Conservation (phyloP, 495 filamentous ascomycete species). For the Aspergillus wentii region DNA sequence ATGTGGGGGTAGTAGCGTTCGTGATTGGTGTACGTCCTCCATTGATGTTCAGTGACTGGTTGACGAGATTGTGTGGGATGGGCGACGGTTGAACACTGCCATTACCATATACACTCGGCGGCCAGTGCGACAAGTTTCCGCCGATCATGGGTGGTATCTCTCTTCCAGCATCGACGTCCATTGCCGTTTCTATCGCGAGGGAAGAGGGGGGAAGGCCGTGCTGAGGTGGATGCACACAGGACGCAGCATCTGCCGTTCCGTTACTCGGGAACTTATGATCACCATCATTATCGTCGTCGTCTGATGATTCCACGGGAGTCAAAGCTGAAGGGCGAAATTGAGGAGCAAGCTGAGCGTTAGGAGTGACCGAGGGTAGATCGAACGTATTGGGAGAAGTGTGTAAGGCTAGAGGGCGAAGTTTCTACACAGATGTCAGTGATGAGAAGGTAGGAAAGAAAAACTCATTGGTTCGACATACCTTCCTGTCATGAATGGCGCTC, state of each 20-base stretch:
- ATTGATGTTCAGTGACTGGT: slow-evolving; percentile 25
- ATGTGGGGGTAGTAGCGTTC: no score
- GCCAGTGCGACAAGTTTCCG: slow-evolving; percentile 28
- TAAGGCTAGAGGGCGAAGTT: slow-evolving; percentile 28
- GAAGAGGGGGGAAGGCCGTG: not conserved
- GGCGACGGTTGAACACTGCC: slow-evolving; percentile 49
- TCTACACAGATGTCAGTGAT: slow-evolving; percentile 15
- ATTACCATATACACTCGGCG: slow-evolving; percentile 17
- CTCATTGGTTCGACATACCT: slow-evolving; percentile 9
- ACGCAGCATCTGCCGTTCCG: no score
- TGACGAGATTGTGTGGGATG: slow-evolving; percentile 32
- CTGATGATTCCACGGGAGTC: slow-evolving; percentile 38
- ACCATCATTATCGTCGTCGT: slow-evolving; percentile 27
- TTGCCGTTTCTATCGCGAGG: slow-evolving; percentile 13
- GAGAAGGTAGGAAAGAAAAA: not conserved
- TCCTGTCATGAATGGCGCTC: slow-evolving; percentile 11
- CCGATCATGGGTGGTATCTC: slow-evolving; percentile 24
- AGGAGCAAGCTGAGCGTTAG: slow-evolving; percentile 9
- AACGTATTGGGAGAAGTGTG: slow-evolving; percentile 22
- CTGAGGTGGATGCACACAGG: not conserved
- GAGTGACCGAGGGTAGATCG: slow-evolving; percentile 13
- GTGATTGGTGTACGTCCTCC: slow-evolving; percentile 35
- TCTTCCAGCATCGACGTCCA: slow-evolving; percentile 53
- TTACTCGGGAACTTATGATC: slow-evolving; percentile 1
- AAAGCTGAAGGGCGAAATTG: slow-evolving; percentile 22